Base-by-base conservation (phyloP, 495 filamentous ascomycete genomes). In the Sporormia fimetaria region DNA sequence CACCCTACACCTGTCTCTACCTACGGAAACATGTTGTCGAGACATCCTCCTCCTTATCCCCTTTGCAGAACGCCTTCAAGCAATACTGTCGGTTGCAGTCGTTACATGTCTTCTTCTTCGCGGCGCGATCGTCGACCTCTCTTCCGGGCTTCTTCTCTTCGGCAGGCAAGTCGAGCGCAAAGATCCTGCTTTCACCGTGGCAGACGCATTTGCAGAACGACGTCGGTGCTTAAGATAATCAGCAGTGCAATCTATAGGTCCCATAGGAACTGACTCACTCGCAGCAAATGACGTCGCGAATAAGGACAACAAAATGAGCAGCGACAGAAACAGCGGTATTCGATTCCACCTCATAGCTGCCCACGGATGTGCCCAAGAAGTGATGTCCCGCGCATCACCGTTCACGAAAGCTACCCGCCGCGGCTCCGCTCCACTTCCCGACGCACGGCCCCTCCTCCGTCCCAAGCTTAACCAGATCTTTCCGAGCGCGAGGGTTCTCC, bases 121-220 rank as follows among this genome's bases (percentile, higher is more conserved):
- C 56, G 45, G 44, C 50, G 9, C 50, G 44, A 1, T 54, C 62
- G 56, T 21, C 44, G 7, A 50, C 21, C 1, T n/a, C 16, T 33
- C n/a, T 53, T 18, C 57, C 55, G 26, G 62, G 60, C 40, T 39
- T 50, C 14, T 50, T 46, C n/a, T 42, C 56, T 35, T 35, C 33
- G n/a, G 27, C 40, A 40, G 51, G 54, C 45, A 40, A 63, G 52
- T 74, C 67, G 31, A 87, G 75, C 10, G 73, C 63, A 57, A 98
- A 94, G 46, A 96, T 86, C 41, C 82, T 93, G 67, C 76, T 83
- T 65, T 95, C 93, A 38, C 74, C 73, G 67, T 81, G 81, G 66
- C 90, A 96, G 41, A 81, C 93, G 63, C 90, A 98, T 80, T 95
- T 98, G 76, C 90, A 98, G 67, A 94, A 96, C 23, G 84, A 83